Evolutionary conservation across 306 rosid species (phyloP), one percentile per base, ranked within the genome.

Genomic region (Vachellia collinsii): DNA sequence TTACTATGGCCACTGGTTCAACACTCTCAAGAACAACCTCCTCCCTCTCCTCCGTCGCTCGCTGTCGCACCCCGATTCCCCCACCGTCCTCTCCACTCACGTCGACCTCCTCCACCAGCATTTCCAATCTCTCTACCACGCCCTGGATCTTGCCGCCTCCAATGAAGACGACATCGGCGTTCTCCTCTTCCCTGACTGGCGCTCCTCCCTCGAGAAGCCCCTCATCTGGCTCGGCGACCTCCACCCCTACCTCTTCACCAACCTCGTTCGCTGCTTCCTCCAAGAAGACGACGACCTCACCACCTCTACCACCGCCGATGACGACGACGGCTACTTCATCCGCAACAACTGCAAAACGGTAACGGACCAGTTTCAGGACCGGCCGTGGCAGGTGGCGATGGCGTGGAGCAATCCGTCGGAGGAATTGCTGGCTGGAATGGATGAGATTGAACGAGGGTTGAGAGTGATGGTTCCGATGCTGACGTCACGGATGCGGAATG

Each of bases 221-320:
- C 92, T 91, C 80, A 88, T 91, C 79, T 93, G 92, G 91, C 87
- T 93, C 76, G 91, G 88, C 72, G 94, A 93, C 51, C 82, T 91
- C 83, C 94, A 91, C 64, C 97, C 96, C 16, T 89, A 83, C 88
- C 79, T 91, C 85, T 89, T 93, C 92, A 89, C 86, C 70, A 81
- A 87, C 84, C 91, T 91, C 76, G 87, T 91, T 14, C 91, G 89
- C 19, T 89, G 91, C 70, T 88, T 88, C 78, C 89, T 92, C 68
- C 85, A 78, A 6, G 81, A 86, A 53, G 39, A 44, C 12, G 76
- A 69, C 4, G 58, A 50, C 56, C 2, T 3, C 56, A 16, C n/a
- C 6, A 13, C 17, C 19, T 3, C 17, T 6, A 48, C 17, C 54
- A 4, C 6, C n/a, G 6, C 34, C 34, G 34, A 29, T 29, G 34